These are phyloP conservation scores for Rosa lucieae DNA, from an alignment of 306 rosid species.

Conservation along the genomic window DNA sequence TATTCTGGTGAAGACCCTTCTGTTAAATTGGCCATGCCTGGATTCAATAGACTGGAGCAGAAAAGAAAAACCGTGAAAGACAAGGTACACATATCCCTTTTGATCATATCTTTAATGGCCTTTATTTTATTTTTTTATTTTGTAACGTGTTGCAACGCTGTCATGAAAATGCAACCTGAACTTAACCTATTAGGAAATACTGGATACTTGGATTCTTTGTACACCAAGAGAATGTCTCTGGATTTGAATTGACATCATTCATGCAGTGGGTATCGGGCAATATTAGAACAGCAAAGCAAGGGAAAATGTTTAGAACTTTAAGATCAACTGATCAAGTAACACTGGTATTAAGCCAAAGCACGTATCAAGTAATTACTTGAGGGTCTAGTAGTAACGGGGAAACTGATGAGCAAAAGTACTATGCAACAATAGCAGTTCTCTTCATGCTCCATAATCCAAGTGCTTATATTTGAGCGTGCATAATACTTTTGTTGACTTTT, in stretches of 20 bases:
- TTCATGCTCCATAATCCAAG: not conserved
- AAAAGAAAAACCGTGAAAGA: conserved; percentile 46
- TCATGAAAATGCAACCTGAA: not conserved
- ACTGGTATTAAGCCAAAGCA: not conserved
- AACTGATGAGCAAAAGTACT: not conserved
- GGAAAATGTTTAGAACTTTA: no score
- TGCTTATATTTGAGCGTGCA: no score
- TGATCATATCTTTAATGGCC: not conserved
- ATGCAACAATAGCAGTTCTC: not conserved
- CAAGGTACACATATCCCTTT: conserved; percentile 40
- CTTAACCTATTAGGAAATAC: not conserved
- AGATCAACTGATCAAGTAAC: not conserved
- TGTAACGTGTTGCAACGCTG: not conserved
- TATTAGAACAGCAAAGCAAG: no score
- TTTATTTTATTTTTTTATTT: not conserved
- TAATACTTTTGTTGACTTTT: not conserved
- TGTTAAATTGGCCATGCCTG: conserved; percentile 23
- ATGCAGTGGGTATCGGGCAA: not conserved
- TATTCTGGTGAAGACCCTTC: conserved; percentile 31
- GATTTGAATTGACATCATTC: not conserved
- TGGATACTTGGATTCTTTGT: not conserved
- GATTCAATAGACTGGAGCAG: conserved; percentile 41
- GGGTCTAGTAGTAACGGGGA: not conserved
- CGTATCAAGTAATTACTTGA: not conserved
- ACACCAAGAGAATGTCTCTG: not conserved